These are phyloP conservation scores for Calonectria pseudoturangicola DNA, from an alignment of 2,329 filamentous ascomycete species.

Conservation along the genomic window DNA sequence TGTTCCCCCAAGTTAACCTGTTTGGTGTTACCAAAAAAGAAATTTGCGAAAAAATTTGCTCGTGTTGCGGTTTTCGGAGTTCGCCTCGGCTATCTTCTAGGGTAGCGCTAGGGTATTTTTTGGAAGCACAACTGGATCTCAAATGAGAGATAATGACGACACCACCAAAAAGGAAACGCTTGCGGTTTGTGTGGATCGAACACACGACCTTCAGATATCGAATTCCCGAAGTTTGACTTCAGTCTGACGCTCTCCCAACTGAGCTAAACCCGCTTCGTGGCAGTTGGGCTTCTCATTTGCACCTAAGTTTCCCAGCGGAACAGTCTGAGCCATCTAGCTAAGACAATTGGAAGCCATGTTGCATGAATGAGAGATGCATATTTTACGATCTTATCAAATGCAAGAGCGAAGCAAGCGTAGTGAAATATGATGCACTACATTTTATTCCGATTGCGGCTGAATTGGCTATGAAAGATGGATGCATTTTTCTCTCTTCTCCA, in stretches of 20 bases:
- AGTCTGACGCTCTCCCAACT: constrained; percentile 13
- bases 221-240: constrained; percentile 17
- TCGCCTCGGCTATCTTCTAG: background rate
- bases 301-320: background rate
- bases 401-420: background rate
- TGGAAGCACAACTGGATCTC: background rate
- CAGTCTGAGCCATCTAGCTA: background rate
- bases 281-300: background rate
- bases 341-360: background rate
- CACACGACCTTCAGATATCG: constrained; percentile 24
- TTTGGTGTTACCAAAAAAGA: background rate
- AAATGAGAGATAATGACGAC: constrained; percentile 3
- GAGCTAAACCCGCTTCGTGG: constrained; percentile 22
- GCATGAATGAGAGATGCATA: background rate
- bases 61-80: too few relatives aligned
- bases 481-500: too few relatives aligned
- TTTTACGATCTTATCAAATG: background rate
- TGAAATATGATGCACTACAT: too few relatives aligned
- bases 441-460: too few relatives aligned
- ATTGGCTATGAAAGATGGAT: too few relatives aligned
- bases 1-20: too few relatives aligned
- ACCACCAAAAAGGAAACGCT: background rate
- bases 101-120: constrained; percentile 13
- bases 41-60: background rate
- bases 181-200: constrained; percentile 27